phyloP scores from a whole-genome alignment of 306 rosid genomes.

The Arachis stenosperma region DNA sequence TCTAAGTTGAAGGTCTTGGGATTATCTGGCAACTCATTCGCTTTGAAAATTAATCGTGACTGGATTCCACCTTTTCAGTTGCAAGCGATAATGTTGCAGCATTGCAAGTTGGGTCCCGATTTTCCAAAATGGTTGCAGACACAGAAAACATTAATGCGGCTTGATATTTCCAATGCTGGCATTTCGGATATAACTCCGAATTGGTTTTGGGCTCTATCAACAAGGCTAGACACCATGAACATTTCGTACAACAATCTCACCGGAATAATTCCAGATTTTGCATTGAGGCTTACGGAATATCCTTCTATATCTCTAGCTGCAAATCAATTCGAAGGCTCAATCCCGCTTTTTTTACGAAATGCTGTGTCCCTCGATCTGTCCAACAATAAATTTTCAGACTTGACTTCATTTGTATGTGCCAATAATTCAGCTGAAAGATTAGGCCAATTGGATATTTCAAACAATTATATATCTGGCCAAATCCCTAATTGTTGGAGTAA shows the following conservation, averaged over 20 bases:
- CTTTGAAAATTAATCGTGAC: background rate
- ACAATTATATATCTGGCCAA: background rate
- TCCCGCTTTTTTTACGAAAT: background rate
- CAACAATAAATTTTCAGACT: background rate
- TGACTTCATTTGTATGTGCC: background rate
- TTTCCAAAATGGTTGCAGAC: slow-evolving; percentile 28
- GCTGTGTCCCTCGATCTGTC: background rate
- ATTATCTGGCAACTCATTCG: slow-evolving; percentile 12
- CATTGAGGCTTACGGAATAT: background rate
- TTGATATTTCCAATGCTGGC: background rate
- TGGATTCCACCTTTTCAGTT: slow-evolving; percentile 34
- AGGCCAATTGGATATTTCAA: background rate
- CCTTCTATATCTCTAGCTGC: background rate
- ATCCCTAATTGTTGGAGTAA: slow-evolving; percentile 21
- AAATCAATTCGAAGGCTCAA: slow-evolving; percentile 4
- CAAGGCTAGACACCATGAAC: slow-evolving; percentile 2
- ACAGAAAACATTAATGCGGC: background rate
- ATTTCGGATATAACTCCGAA: background rate
- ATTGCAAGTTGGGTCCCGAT: background rate
- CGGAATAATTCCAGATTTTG: background rate
- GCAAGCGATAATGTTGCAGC: background rate
- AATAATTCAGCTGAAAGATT: background rate
- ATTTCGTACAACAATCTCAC: background rate
- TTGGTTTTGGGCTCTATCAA: background rate
- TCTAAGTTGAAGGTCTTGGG: background rate